A percentile compares a stretch with the other conserved stretches of the same genome.
These are phyloP conservation scores for Solanum pimpinellifolium DNA, from an alignment of 257 asterid species.

Conservation along the genomic window DNA sequence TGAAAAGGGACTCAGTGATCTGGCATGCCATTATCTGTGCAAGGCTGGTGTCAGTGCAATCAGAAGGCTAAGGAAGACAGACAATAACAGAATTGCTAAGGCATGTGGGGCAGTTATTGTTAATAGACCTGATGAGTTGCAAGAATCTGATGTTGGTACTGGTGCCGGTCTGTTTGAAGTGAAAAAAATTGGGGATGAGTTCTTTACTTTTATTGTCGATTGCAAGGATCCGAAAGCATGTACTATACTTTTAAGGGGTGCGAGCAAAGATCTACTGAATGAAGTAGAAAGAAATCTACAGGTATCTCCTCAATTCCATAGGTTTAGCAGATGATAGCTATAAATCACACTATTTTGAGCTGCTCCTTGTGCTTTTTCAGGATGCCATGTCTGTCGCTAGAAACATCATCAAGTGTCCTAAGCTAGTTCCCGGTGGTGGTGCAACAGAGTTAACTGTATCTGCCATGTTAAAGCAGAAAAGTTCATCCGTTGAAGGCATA, in stretches of 20 bases:
- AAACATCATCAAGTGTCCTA: slow-evolving; percentile 83
- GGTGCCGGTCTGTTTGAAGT: slow-evolving; percentile 96
- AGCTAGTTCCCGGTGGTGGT: slow-evolving; percentile 98
- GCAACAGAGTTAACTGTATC: slow-evolving; percentile 96
- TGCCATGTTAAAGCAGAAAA: slow-evolving; percentile 76
- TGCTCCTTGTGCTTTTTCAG: slow-evolving; percentile 22
- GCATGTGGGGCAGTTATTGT: slow-evolving; percentile 97
- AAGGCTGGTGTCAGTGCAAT: slow-evolving; percentile 96
- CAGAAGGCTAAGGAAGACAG: slow-evolving; percentile 82
- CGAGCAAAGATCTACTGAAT: slow-evolving; percentile 93
- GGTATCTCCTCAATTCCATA: slow-evolving; percentile 26
- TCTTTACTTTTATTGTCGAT: slow-evolving; percentile 71
- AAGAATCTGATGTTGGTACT: slow-evolving; percentile 92
- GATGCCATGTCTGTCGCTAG: slow-evolving; percentile 98
- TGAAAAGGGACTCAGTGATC: slow-evolving; percentile 87
- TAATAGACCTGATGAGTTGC: slow-evolving; percentile 91
- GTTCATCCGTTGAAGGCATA: slow-evolving; percentile 83
- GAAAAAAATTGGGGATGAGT: slow-evolving; percentile 89
- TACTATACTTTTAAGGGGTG: slow-evolving; percentile 85
- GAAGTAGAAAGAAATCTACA: slow-evolving; percentile 97
- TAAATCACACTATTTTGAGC: not conserved
- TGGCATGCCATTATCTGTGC: slow-evolving; percentile 85
- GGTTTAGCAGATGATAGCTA: not conserved
- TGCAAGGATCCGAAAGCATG: slow-evolving; percentile 96
- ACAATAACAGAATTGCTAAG: slow-evolving; percentile 92